phyloP scores from a whole-genome alignment of 2,329 filamentous ascomycete genomes.

The Microsporum canis region DNA sequence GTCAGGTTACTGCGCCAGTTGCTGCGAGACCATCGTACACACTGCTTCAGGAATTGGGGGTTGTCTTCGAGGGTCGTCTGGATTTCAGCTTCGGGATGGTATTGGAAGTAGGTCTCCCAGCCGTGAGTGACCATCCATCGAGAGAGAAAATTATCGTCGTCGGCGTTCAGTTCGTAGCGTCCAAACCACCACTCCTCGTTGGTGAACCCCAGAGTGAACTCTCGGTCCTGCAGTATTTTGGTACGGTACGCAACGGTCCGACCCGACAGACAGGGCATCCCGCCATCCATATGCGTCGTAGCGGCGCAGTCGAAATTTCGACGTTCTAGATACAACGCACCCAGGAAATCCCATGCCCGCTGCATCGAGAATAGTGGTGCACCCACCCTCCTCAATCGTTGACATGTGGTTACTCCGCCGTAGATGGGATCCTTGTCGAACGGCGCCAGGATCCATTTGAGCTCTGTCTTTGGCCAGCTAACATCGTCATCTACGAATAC shows the following conservation, averaged over 20 bases:
- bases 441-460: constrained; percentile 85
- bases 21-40: constrained; percentile 86
- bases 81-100: constrained; percentile 79
- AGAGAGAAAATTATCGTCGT: constrained; percentile 97
- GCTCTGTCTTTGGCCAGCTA: constrained; percentile 73
- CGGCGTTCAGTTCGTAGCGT: constrained; percentile 80
- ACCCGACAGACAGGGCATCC: constrained; percentile 92
- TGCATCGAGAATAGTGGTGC: constrained; percentile 45
- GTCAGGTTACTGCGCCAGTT: constrained; percentile 97
- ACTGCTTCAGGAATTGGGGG: constrained; percentile 82
- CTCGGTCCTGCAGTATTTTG: constrained; percentile 71
- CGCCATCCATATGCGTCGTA: constrained; percentile 87
- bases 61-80: constrained; percentile 88
- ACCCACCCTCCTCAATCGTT: constrained; percentile 64
- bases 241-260: constrained; percentile 87
- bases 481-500: constrained; percentile 95
- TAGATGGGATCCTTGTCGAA: constrained; percentile 69
- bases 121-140: constrained; percentile 86
- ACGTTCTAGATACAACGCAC: constrained; percentile 81
- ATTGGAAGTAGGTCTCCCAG: constrained; percentile 94
- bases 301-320: constrained; percentile 96
- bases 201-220: constrained; percentile 80
- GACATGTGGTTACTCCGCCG: constrained; percentile 85
- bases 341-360: constrained; percentile 75
- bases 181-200: constrained; percentile 73